Evolutionary conservation across 441 rosid genomes (phyloP), one percentile per base, ranked within the genome.

Genomic region (Populus tomentosa): DNA sequence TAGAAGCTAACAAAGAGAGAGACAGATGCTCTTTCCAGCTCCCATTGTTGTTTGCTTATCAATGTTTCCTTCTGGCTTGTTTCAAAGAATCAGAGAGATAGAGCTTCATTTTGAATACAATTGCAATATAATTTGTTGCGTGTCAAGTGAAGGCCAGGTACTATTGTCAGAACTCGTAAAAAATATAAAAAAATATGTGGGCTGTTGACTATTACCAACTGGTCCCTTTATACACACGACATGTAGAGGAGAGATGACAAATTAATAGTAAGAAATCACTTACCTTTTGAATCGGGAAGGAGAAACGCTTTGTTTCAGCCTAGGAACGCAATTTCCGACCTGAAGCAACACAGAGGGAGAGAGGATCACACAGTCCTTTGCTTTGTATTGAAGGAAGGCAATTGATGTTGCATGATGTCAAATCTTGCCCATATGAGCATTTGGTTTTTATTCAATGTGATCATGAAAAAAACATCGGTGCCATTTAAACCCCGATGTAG

Each of bases 1-100:
- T 91, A 84, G 90, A 91, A 91, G 95, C 90, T 83, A 89, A 86
- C 78, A 84, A 80, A 88, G 70, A 36, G 26, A 24, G 10, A 56
- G 64, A 73, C 53, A 70, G 75, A 73, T 23, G 23, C 61, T 56
- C 46, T 72, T 80, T 79, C 81, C 83, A 72, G 81, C 78, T 80
- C 66, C 70, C 76, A 53, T 56, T 68, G 63, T 79, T 80, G 80
- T 77, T 79, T 72, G 80, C 53, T 86, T 70, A 69, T 74, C 53
- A 4, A 74, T 71, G 85, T 81, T 50, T 50, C 56, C 18, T 50
- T 50, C 20, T 50, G 56, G 18, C 56, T 50, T 50, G 56, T 50
- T 50, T 50, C 56, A 50, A 50, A 50, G 56, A 50, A 50, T 50
- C 56, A 50, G 56, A 50, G 56, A 50, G 56, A 50, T 5, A 0